Percentiles rank a stretch among this genome's conserved stretches.
These are phyloP conservation scores for Fomitiporia mediterranea DNA, from an alignment of 1,284 basidiomycete genomes.

Conservation along the genomic window DNA sequence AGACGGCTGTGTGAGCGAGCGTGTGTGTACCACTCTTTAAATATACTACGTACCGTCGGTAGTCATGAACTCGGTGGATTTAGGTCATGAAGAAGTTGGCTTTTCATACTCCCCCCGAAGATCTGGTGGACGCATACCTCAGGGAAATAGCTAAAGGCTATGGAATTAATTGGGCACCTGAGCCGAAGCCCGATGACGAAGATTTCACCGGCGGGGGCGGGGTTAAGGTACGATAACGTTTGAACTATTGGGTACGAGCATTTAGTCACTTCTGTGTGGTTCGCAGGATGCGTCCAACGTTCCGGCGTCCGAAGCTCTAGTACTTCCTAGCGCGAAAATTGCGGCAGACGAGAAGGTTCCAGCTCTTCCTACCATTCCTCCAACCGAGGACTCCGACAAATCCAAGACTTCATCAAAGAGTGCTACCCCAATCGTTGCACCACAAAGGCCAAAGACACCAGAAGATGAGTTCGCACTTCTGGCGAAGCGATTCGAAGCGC, in stretches of 20 bases:
- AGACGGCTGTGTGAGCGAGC: slow-evolving; percentile 73
- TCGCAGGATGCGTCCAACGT: slow-evolving; percentile 6
- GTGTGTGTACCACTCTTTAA: slow-evolving; percentile 44
- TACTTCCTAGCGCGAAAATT: neutral
- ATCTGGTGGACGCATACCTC: slow-evolving; percentile 85
- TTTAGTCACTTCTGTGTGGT: neutral
- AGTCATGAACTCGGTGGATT: neutral
- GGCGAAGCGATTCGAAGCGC: slow-evolving; percentile 67
- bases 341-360: slow-evolving; percentile 11
- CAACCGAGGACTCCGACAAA: slow-evolving; percentile 24
- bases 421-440: slow-evolving; percentile 24
- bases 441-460: slow-evolving; percentile 30
- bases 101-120: slow-evolving; percentile 62
- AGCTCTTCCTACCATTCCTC: slow-evolving; percentile 15
- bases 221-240: slow-evolving; percentile 30
- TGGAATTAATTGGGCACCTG: slow-evolving; percentile 59
- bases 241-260: neutral
- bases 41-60: slow-evolving; percentile 2
- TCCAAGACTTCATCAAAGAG: slow-evolving; percentile 21
- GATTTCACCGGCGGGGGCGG: slow-evolving; percentile 29
- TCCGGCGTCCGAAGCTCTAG: slow-evolving; percentile 4
- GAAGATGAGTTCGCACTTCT: slow-evolving; percentile 72
- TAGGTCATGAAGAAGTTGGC: slow-evolving; percentile 72
- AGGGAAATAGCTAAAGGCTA: slow-evolving; percentile 87
- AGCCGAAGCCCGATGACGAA: slow-evolving; percentile 27